Evolutionary conservation across 2,329 filamentous ascomycete species (phyloP).

Genomic region (Thermomyces lanuginosus): DNA sequence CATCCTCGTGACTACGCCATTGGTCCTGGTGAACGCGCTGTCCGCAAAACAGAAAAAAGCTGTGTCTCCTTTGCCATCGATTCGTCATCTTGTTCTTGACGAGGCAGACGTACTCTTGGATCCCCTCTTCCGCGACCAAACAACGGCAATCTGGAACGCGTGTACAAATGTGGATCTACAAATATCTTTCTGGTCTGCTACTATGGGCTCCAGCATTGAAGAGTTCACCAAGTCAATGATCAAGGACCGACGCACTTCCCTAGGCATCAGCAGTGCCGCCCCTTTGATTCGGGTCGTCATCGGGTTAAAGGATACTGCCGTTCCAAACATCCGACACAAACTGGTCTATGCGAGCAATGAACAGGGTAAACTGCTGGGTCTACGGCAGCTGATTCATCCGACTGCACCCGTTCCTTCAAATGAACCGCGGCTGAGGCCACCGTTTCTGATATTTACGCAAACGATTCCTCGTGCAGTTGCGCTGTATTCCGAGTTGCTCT

Average conservation of each 20-base stretch:
- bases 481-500: slow-evolving; percentile 75
- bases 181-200: slow-evolving; percentile 84
- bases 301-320: slow-evolving; percentile 88
- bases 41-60: slow-evolving; percentile 31
- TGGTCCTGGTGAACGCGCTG: slow-evolving; percentile 61
- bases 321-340: slow-evolving; percentile 80
- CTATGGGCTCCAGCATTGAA: slow-evolving; percentile 89
- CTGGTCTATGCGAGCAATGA: slow-evolving; percentile 86
- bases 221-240: slow-evolving; percentile 56
- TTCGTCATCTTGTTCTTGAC: slow-evolving; percentile 65
- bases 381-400: slow-evolving; percentile 78
- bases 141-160: slow-evolving; percentile 64
- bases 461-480: slow-evolving; percentile 82
- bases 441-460: slow-evolving; percentile 91
- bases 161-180: slow-evolving; percentile 55
- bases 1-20: slow-evolving; percentile 64
- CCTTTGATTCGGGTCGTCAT: slow-evolving; percentile 70
- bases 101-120: slow-evolving; percentile 93
- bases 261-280: slow-evolving; percentile 21
- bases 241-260: slow-evolving; percentile 32
- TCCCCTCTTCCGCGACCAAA: slow-evolving; percentile 77
- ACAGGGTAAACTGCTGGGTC: slow-evolving; percentile 76
- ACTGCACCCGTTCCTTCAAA: slow-evolving; percentile 36
- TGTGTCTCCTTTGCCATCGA: slow-evolving; percentile 42
- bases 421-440: slow-evolving; percentile 50